Evolutionary conservation across 495 filamentous ascomycete species (phyloP).

Genomic region (Penicillium angulare): DNA sequence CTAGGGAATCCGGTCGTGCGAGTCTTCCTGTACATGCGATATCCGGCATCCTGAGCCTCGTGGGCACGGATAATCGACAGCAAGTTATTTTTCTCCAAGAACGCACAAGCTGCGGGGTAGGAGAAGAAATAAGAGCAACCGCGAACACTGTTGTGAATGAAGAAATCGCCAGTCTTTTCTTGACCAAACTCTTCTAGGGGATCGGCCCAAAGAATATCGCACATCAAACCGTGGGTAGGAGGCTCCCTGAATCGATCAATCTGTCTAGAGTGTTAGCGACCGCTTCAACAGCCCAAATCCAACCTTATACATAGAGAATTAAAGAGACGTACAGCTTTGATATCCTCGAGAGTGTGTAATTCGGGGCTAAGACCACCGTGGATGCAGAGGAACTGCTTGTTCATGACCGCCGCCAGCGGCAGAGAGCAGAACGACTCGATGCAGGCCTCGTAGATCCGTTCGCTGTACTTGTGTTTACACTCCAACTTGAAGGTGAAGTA

Average conservation of each 20-base stretch:
- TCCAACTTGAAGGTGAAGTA: slow-evolving; percentile 99
- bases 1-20: slow-evolving; percentile 96
- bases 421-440: slow-evolving; percentile 96
- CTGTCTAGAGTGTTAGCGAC: slow-evolving; percentile 40
- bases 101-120: slow-evolving; percentile 95
- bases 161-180: slow-evolving; percentile 96
- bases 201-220: slow-evolving; percentile 98
- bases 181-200: slow-evolving; percentile 99
- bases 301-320: neutral
- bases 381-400: slow-evolving; percentile 99
- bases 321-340: slow-evolving; percentile 66
- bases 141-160: slow-evolving; percentile 96
- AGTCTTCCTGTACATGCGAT: slow-evolving; percentile 98
- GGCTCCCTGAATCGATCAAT: slow-evolving; percentile 98
- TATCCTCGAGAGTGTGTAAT: slow-evolving; percentile 90
- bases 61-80: slow-evolving; percentile 98
- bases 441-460: slow-evolving; percentile 94
- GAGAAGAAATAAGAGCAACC: slow-evolving; percentile 99
- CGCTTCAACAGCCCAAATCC: neutral
- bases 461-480: slow-evolving; percentile 98
- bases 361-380: slow-evolving; percentile 96
- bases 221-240: slow-evolving; percentile 97
- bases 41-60: slow-evolving; percentile 97
- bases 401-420: slow-evolving; percentile 96
- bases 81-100: slow-evolving; percentile 97